Evolutionary conservation across 306 rosid genomes (phyloP).

Genomic region (Spatholobus suberectus): DNA sequence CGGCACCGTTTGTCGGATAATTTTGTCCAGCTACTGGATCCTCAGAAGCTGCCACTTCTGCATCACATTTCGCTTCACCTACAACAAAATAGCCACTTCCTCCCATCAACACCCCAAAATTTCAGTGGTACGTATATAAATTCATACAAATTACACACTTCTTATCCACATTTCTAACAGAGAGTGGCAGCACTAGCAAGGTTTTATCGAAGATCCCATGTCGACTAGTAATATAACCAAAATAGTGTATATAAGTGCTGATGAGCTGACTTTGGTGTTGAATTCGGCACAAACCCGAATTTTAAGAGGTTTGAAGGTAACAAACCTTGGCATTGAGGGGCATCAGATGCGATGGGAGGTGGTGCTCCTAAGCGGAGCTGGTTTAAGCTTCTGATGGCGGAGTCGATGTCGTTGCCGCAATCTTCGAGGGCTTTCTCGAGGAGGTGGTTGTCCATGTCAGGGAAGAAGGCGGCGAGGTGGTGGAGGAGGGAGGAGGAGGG

Average conservation of each 20-base stretch:
- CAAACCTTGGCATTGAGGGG: neutral
- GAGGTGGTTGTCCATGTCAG: constrained; percentile 82
- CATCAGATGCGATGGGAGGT: neutral
- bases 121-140: neutral
- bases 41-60: constrained; percentile 49
- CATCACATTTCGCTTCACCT: constrained; percentile 50
- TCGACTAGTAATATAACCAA: too few species aligned
- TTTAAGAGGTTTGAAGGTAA: neutral
- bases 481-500: constrained; percentile 49
- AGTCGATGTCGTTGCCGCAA: constrained; percentile 78
- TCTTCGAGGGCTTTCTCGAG: constrained; percentile 78
- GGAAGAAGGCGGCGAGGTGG: constrained; percentile 66
- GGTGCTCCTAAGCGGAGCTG: constrained; percentile 64
- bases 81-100: constrained; percentile 21
- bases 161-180: too few species aligned
- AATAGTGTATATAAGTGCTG: too few species aligned
- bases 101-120: neutral
- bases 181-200: too few species aligned
- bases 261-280: too few species aligned
- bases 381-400: constrained; percentile 76
- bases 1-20: constrained; percentile 66
- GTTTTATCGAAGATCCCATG: too few species aligned
- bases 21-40: constrained; percentile 41
- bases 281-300: too few species aligned
- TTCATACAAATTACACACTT: too few species aligned